A percentile compares a stretch with the other conserved stretches of the same genome.
phyloP scores from a whole-genome alignment of 1,284 basidiomycete genomes.

The Ustilago hordei region DNA sequence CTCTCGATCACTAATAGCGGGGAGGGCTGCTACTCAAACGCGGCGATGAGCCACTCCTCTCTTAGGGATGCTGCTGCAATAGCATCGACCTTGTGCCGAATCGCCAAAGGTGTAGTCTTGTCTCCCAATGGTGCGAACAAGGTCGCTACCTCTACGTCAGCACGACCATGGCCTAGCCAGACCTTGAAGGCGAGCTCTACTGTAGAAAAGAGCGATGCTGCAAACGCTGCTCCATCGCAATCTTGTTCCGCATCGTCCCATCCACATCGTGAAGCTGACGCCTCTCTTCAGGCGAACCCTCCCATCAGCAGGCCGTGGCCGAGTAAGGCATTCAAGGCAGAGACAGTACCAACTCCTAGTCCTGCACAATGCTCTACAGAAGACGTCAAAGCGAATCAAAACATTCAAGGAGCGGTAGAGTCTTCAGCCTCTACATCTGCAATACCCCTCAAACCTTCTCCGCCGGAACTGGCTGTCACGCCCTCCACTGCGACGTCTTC shows the following conservation, averaged over 20 bases:
- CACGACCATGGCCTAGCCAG: constrained; percentile 37
- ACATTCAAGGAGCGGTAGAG: neutral
- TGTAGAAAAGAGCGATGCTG: neutral
- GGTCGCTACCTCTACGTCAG: constrained; percentile 9
- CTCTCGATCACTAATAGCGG: neutral
- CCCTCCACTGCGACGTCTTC: neutral
- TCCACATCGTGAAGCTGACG: neutral
- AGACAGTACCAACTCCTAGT: neutral
- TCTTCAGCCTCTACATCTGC: neutral
- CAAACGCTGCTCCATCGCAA: neutral
- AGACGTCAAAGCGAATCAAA: neutral
- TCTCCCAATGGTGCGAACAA: constrained; percentile 22
- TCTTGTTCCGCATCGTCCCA: neutral
- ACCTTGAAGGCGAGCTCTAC: neutral
- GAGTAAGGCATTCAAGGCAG: constrained; percentile 14
- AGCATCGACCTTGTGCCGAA: constrained; percentile 44
- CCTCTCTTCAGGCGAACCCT: neutral
- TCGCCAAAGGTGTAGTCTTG: constrained; percentile 41
- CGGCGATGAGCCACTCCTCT: constrained; percentile 38
- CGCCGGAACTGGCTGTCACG: neutral
- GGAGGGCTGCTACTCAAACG: constrained; percentile 1
- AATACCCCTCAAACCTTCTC: constrained; percentile 13
- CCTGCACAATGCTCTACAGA: neutral
- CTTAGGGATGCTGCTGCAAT: constrained; percentile 48
- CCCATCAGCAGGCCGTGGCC: constrained; percentile 27